Base-by-base conservation (phyloP, 78 protist species). In the Dictyostelium capitatum region DNA sequence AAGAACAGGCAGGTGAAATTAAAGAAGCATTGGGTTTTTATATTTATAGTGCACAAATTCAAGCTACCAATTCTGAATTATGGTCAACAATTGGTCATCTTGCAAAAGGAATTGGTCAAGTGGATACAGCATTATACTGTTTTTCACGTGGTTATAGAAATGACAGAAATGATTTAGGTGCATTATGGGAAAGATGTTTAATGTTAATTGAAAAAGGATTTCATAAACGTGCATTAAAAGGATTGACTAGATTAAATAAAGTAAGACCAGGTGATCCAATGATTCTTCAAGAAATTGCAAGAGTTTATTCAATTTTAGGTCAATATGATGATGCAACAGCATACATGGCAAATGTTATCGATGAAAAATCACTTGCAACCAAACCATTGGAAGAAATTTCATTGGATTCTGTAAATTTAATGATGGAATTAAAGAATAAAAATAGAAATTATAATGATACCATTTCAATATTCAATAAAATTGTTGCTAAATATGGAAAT, bases 81-180 rank as follows among this genome's bases (percentile, higher is more conserved):
- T 84, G 91, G 91, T 20, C 12, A 47, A 30, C 77, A 8, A 14
- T 23, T 43, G 81, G 74, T 32, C 17, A 32, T 3, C 5, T 25
- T 3, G 53, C 91, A 25, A 56, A n/a, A n/a, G 32, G 56, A 0
- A 8, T 64, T 1, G 10, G n/a, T 6, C 50, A 87, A 46, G 6
- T 43, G 28, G 62, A 74, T 3, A 20, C 47, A 20, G 75, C 84
- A 2, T 46, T 87, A 1, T 72, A 62, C 43, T 74, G 85, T 32
- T 77, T 59, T 65, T 25, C 37, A 17, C 25, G 54, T 19, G 85
- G 56, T 0, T 17, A 30, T 14, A 43, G 50, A 30, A 19, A 30
- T 8, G 79, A 87, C 15, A 11, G 43, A n/a, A n/a, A n/a, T n/a
- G 92, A 87, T 64, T 48, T 87, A 37, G 84, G 78, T 12, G 25